phyloP scores from a whole-genome alignment of 306 rosid genomes.

The Cucumis cinereus region DNA sequence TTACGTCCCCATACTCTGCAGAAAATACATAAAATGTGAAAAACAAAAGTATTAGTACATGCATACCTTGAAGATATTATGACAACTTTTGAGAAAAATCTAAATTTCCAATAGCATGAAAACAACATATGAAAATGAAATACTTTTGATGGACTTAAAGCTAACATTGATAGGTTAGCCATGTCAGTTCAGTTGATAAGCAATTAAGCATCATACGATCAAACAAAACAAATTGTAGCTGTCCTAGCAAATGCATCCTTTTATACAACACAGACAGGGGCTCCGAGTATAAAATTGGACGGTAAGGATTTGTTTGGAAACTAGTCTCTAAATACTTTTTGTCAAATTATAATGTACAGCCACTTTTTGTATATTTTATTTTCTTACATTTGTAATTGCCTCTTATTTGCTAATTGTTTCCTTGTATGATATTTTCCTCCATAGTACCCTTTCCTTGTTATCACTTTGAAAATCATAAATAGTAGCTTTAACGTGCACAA shows the following conservation, averaged over 20 bases:
- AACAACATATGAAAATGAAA: background rate
- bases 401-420: background rate
- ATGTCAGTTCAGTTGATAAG: background rate
- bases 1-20: slow-evolving; percentile 91
- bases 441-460: background rate
- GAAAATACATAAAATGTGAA: slow-evolving; percentile 3
- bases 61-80: background rate
- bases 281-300: background rate
- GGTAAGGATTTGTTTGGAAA: background rate
- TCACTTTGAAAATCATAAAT: background rate
- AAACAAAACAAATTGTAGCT: background rate
- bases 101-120: background rate
- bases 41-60: background rate
- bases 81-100: background rate
- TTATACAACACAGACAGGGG: background rate
- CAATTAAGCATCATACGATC: background rate
- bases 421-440: background rate
- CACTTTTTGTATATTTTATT: too few species aligned
- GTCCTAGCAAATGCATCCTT: background rate
- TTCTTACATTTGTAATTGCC: background rate
- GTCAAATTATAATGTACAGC: too few species aligned
- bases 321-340: background rate
- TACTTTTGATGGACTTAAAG: background rate
- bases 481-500: background rate
- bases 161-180: background rate